Evolutionary conservation across 306 rosid species (phyloP), one percentile per base, ranked within the genome.

Genomic region (Pyrus communis): DNA sequence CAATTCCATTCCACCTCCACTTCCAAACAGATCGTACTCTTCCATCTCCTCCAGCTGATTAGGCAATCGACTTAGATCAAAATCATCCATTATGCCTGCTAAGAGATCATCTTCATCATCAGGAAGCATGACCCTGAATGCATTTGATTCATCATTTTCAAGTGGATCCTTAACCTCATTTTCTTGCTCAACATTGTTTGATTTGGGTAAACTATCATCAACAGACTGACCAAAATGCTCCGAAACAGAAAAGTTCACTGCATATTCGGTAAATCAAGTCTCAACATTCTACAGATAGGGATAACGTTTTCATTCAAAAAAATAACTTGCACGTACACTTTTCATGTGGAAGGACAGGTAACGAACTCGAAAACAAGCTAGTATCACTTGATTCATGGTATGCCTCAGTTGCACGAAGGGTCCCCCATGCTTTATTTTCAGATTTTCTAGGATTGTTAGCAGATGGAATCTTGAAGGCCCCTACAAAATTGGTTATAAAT

Each of bases 1-100:
- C 92, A 93, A 83, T 81, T 93, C 98, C 82, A 93, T 83, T 60
- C 97, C 96, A 21, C 98, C 96, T 58, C 94, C 94, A 86, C 90
- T 89, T 77, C 90, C 93, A 89, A 93, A 93, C 38, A 93, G 80
- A 78, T 93, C 98, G 74, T 83, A 87, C 5, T 90, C 97, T 79
- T 91, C 98, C 88, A 93, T 74, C 74, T 93, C 98, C 84, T 93
- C 98, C 38, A 93, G 77, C 81, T 93, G 98, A 81, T 80, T 91
- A 72, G 98, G 97, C 86, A 93, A 81, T 76, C 89, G 82, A 75
- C 90, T 91, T 8, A 93, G 89, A 86, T 93, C 98, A 78, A 91
- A 89, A 87, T 93, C 98, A 78, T 91, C 98, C 75, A 82, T 84
- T 79, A 91, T 78, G 57, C 97, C 98, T 77, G 93, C 95, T 70